Conservation (phyloP, 177 flowering plant genomes). For the Tripterygium wilfordii region DNA sequence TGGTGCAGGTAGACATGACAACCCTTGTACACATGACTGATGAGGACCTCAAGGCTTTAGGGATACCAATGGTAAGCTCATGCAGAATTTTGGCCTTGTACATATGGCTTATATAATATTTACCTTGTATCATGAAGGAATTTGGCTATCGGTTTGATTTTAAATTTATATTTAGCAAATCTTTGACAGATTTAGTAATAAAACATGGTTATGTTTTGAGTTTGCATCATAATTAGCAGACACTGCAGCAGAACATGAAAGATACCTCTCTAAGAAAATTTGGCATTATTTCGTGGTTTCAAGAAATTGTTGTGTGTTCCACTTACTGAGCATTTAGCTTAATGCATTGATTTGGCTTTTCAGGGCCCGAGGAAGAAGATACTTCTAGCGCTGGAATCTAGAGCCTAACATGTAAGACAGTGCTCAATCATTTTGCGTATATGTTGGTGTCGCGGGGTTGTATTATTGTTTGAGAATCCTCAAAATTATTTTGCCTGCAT, state of each 20-base stretch:
- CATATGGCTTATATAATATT: neutral
- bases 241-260: too few relatives aligned
- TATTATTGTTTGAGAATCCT: neutral
- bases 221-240: too few relatives aligned
- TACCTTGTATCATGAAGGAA: neutral
- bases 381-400: slow-evolving; percentile 25
- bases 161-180: too few relatives aligned
- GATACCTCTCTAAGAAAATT: too few relatives aligned
- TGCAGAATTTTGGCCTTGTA: neutral
- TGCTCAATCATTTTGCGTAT: neutral
- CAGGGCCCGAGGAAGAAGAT: slow-evolving; percentile 45
- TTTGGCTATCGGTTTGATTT: neutral
- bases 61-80: slow-evolving; percentile 80
- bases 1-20: slow-evolving; percentile 73
- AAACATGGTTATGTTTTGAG: too few relatives aligned
- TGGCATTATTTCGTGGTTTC: neutral
- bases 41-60: slow-evolving; percentile 85
- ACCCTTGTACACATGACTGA: slow-evolving; percentile 84
- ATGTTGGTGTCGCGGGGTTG: neutral
- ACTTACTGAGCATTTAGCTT: too few relatives aligned
- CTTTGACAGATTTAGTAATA: too few relatives aligned
- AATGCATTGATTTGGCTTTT: too few relatives aligned
- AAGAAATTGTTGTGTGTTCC: neutral
- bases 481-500: neutral
- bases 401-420: slow-evolving; percentile 8